These are phyloP conservation scores for Medicago ruthenica DNA, from an alignment of 306 rosid species.

Conservation along the genomic window DNA sequence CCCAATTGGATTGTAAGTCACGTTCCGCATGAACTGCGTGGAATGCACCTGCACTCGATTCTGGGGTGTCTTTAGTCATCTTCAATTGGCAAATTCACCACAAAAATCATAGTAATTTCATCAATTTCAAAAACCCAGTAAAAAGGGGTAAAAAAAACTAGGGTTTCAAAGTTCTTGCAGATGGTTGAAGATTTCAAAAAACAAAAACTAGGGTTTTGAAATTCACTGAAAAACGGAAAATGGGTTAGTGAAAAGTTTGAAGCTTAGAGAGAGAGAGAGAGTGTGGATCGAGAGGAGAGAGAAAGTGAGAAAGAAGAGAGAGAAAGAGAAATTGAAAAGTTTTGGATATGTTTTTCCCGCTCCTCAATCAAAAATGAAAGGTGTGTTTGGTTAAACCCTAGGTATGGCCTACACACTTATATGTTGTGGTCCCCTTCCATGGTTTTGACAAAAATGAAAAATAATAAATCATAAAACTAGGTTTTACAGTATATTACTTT, in stretches of 20 bases:
- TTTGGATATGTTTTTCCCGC: conserved; percentile 65
- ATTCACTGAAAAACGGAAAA: conserved; percentile 18
- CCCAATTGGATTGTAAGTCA: conserved; percentile 92
- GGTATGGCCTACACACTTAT: background rate
- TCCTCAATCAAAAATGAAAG: conserved; percentile 20
- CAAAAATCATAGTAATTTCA: conserved; percentile 37
- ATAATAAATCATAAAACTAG: too few relatives aligned
- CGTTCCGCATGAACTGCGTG: conserved; percentile 86
- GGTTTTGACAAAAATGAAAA: too few relatives aligned
- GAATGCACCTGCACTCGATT: conserved; percentile 51
- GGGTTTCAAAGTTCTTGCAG: conserved; percentile 45
- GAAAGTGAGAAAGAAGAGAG: conserved; percentile 4
- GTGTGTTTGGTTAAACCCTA: background rate
- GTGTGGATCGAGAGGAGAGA: background rate
- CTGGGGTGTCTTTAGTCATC: conserved; percentile 63
- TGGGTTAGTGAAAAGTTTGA: conserved; percentile 33
- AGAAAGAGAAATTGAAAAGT: conserved; percentile 32
- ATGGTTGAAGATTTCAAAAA: background rate
- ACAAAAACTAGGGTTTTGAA: conserved; percentile 21
- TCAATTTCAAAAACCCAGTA: conserved; percentile 16
- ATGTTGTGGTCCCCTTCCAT: background rate
- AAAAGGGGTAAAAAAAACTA: conserved; percentile 39
- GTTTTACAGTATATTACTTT: too few relatives aligned
- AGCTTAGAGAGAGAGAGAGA: background rate
- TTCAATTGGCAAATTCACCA: conserved; percentile 9